Evolutionary conservation across 805 yeast species (phyloP).

Genomic region (Candida taoyuanica): DNA sequence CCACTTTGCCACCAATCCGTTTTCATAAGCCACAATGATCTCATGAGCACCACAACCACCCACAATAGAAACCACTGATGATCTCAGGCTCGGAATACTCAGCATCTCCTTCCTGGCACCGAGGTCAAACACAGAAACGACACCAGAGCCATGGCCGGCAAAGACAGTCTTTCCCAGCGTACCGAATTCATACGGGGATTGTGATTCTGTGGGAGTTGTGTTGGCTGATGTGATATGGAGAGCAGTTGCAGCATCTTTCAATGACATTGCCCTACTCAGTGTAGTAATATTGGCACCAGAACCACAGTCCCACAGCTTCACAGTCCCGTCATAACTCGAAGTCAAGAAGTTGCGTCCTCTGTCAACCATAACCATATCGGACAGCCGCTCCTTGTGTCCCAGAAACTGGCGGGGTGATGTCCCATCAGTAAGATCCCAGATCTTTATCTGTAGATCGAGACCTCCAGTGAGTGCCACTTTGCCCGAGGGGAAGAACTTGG

Average conservation of each 20-base stretch:
- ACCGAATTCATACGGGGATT: slow-evolving; percentile 44
- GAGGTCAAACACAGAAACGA: slow-evolving; percentile 38
- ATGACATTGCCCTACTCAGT: slow-evolving; percentile 33
- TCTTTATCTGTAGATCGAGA: slow-evolving; percentile 50
- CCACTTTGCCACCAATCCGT: slow-evolving; percentile 38
- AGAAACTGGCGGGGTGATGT: slow-evolving; percentile 44
- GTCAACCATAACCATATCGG: slow-evolving; percentile 49
- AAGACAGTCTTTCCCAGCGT: slow-evolving; percentile 39
- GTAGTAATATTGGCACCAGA: slow-evolving; percentile 41
- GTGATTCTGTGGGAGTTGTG: slow-evolving; percentile 9
- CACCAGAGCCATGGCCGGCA: slow-evolving; percentile 40
- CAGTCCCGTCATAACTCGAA: slow-evolving; percentile 49
- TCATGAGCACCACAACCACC: not conserved
- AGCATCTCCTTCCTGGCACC: slow-evolving; percentile 22
- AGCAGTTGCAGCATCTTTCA: slow-evolving; percentile 33
- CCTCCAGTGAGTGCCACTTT: slow-evolving; percentile 57
- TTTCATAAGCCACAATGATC: slow-evolving; percentile 33
- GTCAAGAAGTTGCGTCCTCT: slow-evolving; percentile 65
- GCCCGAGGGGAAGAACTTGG: slow-evolving; percentile 58
- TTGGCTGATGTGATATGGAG: slow-evolving; percentile 12
- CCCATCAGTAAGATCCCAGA: slow-evolving; percentile 55
- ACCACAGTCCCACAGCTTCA: slow-evolving; percentile 69
- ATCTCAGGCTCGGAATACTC: slow-evolving; percentile 27
- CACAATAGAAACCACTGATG: slow-evolving; percentile 10
- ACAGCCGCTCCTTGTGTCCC: slow-evolving; percentile 46